Base-by-base conservation (phyloP, 441 rosid genomes). In the Populus hybrid region DNA sequence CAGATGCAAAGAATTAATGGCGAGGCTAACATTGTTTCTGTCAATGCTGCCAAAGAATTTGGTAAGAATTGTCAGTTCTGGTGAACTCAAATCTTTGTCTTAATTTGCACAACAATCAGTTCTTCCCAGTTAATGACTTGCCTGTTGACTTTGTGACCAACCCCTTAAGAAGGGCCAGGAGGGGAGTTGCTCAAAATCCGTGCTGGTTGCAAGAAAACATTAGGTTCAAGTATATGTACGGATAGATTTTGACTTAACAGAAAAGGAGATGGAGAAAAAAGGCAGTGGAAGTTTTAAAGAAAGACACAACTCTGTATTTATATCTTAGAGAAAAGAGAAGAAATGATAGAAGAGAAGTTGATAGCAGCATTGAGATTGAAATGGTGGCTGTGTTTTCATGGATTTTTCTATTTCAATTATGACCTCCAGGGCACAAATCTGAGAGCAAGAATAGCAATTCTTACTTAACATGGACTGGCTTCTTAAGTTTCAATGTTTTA, bases 1-100 rank as follows among this genome's bases (percentile, higher is more conserved):
- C 98, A 93, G 82, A 95, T 95, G 98, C 83, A 83, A 83, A 89
- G 97, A 82, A 91, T 93, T 79, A 95, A 92, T 11, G 96, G 97
- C 24, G 97, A 92, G 85, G 98, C 99, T 80, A 93, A 93, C 69
- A 85, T 87, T 66, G 90, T 82, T 16, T 90, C 97, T 46, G 98
- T 95, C 57, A 90, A 84, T 84, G 95, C 94, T 85, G 95, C 98
- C 21, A 92, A 91, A 72, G 91, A 92, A 76, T 92, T 74, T 78
- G 96, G 96, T 93, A 73, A 87, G 91, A 64, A 83, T 72, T 72
- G 69, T 69, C 34, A n/a, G 46, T 74, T 70, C 69, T 70, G 10
- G 19, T 0, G 66, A 69, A 6, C 4, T 21, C 21, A 57, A 7
- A 35, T 72, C 50, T 46, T 61, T 42, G n/a, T 72, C 24, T 28